phyloP scores from a whole-genome alignment of 2,329 filamentous ascomycete genomes.

The Nemania sp. region DNA sequence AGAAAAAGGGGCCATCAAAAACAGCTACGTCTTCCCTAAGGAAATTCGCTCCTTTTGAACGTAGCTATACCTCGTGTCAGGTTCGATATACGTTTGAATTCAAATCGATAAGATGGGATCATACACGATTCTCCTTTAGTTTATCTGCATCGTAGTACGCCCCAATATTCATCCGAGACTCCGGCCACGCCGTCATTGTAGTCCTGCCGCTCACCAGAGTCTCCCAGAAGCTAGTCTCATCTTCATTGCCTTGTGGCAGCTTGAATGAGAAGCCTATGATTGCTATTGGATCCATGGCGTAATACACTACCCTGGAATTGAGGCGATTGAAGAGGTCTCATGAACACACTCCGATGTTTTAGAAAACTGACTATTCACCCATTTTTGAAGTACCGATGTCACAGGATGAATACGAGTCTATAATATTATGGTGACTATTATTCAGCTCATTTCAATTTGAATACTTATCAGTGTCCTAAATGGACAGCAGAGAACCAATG shows the following conservation, averaged over 20 bases:
- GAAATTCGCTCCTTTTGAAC: not conserved
- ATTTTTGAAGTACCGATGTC: no score
- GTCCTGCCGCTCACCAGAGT: not conserved
- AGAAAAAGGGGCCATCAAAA: conserved; percentile 7
- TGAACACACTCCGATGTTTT: no score
- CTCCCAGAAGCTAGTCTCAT: conserved; percentile 41
- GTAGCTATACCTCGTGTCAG: not conserved
- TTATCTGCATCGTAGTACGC: not conserved
- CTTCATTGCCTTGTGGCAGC: conserved; percentile 41
- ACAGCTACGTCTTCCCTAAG: not conserved
- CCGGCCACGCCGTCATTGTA: not conserved
- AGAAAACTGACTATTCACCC: no score
- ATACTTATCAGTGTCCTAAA: no score
- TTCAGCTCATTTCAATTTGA: no score
- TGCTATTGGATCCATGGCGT: conserved; percentile 24
- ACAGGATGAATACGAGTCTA: no score
- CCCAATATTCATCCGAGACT: not conserved
- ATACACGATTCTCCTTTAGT: not conserved
- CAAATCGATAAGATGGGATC: no score
- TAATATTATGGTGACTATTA: no score
- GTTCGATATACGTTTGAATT: not conserved
- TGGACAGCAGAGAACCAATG: no score
- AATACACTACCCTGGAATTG: not conserved
- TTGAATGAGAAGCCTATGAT: conserved; percentile 45
- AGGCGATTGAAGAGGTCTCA: no score